A percentile compares a stretch with the other conserved stretches of the same genome.
These are phyloP conservation scores for Xylaria intraflava DNA, from an alignment of 495 filamentous ascomycete species.

Conservation along the genomic window DNA sequence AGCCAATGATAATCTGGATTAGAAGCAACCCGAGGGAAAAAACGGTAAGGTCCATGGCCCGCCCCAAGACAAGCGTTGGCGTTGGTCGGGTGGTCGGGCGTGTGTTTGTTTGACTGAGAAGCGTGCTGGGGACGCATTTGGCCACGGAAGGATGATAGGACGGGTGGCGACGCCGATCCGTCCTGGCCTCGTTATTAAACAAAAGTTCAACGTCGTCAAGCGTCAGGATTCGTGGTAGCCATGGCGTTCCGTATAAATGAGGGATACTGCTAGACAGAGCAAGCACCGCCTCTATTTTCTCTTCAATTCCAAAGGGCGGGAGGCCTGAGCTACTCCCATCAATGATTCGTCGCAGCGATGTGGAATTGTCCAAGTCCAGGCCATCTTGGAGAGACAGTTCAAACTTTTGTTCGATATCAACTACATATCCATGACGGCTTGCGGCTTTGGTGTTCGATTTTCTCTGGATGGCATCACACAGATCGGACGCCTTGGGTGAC, in stretches of 20 bases:
- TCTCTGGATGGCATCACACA: background rate
- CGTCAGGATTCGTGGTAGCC: conserved; percentile 10
- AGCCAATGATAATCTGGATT: background rate
- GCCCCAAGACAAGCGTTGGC: background rate
- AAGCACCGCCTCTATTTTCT: conserved; percentile 9
- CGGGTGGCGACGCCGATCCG: background rate
- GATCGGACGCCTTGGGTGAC: background rate
- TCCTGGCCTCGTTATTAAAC: background rate
- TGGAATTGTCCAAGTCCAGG: background rate
- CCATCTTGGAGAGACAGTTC: background rate
- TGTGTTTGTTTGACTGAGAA: background rate
- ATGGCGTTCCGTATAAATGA: conserved; percentile 10
- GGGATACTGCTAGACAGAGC: conserved; percentile 8
- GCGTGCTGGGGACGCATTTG: background rate
- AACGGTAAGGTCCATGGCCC: background rate
- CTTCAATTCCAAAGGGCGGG: background rate
- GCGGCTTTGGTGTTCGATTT: background rate
- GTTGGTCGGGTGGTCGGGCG: background rate
- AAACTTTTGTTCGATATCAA: background rate
- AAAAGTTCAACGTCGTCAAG: conserved; percentile 10
- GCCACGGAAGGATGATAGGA: background rate
- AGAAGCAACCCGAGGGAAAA: background rate
- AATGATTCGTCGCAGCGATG: background rate
- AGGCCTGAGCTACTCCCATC: background rate
- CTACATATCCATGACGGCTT: background rate